phyloP scores from a whole-genome alignment of 768 basidiomycete genomes.

The Mycena olivaceomarginata region DNA sequence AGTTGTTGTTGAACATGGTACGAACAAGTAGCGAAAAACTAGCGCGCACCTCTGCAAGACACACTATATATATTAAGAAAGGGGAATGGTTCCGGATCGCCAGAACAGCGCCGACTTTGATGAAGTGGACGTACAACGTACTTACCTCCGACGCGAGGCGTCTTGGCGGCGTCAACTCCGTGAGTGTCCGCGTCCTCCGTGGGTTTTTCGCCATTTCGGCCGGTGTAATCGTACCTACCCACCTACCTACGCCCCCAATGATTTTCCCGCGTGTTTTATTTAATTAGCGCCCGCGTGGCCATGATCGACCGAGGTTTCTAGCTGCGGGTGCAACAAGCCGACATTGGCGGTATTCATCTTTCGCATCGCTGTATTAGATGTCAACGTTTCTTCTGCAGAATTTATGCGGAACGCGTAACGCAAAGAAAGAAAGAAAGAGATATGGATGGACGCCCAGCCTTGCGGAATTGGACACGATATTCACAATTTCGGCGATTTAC shows the following conservation, averaged over 20 bases:
- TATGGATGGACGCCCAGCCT: constrained; percentile 13
- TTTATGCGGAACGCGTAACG: constrained; percentile 12
- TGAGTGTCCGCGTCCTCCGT: constrained; percentile 20
- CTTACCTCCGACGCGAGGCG: constrained; percentile 17
- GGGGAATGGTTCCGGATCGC: constrained; percentile 14
- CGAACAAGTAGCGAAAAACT: constrained; percentile 18
- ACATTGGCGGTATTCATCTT: constrained; percentile 10
- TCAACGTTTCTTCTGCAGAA: constrained; percentile 17
- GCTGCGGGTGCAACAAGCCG: constrained; percentile 13
- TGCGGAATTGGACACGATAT: constrained; percentile 16
- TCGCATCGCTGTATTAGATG: constrained; percentile 12
- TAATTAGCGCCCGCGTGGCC: constrained; percentile 21
- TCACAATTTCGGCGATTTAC: constrained; percentile 18
- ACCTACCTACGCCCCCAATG: background rate
- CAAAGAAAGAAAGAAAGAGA: constrained; percentile 14
- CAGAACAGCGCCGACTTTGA: constrained; percentile 16
- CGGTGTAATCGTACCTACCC: background rate
- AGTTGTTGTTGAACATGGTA: constrained; percentile 17
- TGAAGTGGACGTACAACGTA: constrained; percentile 12
- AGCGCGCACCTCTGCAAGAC: constrained; percentile 1
- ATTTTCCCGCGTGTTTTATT: constrained; percentile 15
- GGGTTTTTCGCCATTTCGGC: constrained; percentile 17
- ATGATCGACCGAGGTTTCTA: constrained; percentile 16
- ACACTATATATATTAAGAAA: constrained; percentile 7
- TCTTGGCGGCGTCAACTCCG: constrained; percentile 9